phyloP scores from a whole-genome alignment of 208 protist species.

The Vickermania spadyakhi region DNA sequence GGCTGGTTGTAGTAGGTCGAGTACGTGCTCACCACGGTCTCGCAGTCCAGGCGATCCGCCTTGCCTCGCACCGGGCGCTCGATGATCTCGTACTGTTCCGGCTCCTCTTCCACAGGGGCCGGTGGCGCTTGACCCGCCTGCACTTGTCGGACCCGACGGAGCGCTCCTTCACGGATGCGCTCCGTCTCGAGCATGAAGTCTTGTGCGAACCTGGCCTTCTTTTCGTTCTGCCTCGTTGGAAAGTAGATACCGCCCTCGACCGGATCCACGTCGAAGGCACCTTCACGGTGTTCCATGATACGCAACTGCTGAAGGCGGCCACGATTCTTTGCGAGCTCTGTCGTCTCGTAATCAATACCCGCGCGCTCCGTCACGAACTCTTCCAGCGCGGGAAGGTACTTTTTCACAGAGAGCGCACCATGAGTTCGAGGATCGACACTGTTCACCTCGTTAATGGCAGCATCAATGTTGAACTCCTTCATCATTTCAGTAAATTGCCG shows the following conservation, averaged over 20 bases:
- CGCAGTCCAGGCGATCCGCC: constrained; percentile 58
- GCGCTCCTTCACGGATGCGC: constrained; percentile 47
- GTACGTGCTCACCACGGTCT: constrained; percentile 67
- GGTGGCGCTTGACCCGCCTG: constrained; percentile 13
- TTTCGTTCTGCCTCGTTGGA: constrained; percentile 59
- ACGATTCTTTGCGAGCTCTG: constrained; percentile 66
- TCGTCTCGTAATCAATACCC: constrained; percentile 53
- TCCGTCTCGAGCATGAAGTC: constrained; percentile 61
- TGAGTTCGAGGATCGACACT: constrained; percentile 69
- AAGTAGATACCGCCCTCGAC: constrained; percentile 36
- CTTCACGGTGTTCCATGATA: constrained; percentile 35
- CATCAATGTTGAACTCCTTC: constrained; percentile 64
- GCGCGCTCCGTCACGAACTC: constrained; percentile 73
- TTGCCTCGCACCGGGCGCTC: constrained; percentile 23
- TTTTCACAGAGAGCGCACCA: constrained; percentile 50
- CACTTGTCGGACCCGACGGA: constrained; percentile 3
- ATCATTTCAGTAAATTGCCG: constrained; percentile 68
- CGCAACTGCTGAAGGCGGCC: constrained; percentile 73
- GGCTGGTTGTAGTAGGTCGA: constrained; percentile 87
- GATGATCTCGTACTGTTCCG: constrained; percentile 30
- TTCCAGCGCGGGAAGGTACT: constrained; percentile 73
- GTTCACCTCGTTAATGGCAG: constrained; percentile 55
- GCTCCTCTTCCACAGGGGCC: background rate
- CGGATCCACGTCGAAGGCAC: constrained; percentile 43
- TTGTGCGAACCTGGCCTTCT: constrained; percentile 57